Percentiles rank a stretch among this genome's conserved stretches.
Conservation (phyloP, 164 flowering plant species). For the Brasenia schreberi region DNA sequence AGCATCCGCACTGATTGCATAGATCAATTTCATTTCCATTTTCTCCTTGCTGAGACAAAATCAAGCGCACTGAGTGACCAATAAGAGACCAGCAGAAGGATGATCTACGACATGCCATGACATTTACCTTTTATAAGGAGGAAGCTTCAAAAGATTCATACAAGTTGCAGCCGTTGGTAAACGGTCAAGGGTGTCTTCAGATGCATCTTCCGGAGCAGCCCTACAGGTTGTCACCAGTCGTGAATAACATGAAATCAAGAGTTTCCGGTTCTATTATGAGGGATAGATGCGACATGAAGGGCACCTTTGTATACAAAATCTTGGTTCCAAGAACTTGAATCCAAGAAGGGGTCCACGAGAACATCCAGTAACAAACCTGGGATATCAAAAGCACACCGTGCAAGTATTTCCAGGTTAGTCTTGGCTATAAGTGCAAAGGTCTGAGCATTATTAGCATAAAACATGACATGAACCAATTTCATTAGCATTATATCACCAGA, state of each 20-base stretch:
- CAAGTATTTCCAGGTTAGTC: not conserved
- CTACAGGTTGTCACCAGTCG: conserved; percentile 16
- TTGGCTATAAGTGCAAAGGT: not conserved
- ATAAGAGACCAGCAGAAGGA: not conserved
- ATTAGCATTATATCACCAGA: not conserved
- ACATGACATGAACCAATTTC: not conserved
- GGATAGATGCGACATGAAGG: not conserved
- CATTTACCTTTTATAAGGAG: conserved; percentile 82
- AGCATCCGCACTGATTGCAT: conserved; percentile 88
- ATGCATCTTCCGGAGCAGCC: conserved; percentile 63
- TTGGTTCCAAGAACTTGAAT: conserved; percentile 76
- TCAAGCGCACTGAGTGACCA: not conserved
- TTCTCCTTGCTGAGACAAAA: conserved; percentile 69
- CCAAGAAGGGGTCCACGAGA: conserved; percentile 98
- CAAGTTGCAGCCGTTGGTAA: conserved; percentile 97
- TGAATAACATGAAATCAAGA: too few relatives aligned
- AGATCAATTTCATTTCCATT: conserved; percentile 63
- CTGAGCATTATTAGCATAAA: not conserved
- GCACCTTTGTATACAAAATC: conserved; percentile 88
- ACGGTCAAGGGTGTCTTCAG: conserved; percentile 78
- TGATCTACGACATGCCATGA: not conserved
- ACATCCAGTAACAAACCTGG: conserved; percentile 96
- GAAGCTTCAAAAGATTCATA: conserved; percentile 98
- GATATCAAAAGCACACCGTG: not conserved
- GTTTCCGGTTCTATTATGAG: too few relatives aligned